A percentile compares a stretch with the other conserved stretches of the same genome.
phyloP scores from a whole-genome alignment of 116 monocot species.

The Posidonia oceanica region DNA sequence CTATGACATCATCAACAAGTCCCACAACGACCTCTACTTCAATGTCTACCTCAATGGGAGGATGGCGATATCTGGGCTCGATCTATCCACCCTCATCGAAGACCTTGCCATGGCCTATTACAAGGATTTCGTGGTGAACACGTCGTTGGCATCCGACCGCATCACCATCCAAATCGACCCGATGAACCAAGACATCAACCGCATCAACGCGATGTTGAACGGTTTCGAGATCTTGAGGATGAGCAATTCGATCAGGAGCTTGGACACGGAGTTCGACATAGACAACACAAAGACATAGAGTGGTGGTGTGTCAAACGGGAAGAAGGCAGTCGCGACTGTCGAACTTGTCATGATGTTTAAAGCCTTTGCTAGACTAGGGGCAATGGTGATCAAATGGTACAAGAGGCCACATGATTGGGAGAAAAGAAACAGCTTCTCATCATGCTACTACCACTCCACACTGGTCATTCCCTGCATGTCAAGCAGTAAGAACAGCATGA shows the following conservation, averaged over 20 bases:
- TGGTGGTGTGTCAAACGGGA: not conserved
- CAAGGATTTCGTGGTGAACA: not conserved
- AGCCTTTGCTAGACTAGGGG: slow-evolving; percentile 66
- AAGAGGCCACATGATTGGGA: slow-evolving; percentile 4
- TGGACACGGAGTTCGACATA: slow-evolving; percentile 71
- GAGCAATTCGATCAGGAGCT: slow-evolving; percentile 71
- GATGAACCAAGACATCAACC: slow-evolving; percentile 6
- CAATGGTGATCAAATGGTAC: slow-evolving; percentile 62
- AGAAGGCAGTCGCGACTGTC: slow-evolving; percentile 30
- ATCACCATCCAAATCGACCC: slow-evolving; percentile 7
- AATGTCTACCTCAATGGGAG: slow-evolving; percentile 43
- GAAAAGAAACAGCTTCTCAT: too few species aligned
- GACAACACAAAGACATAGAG: slow-evolving; percentile 25
- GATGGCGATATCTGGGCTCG: too few species aligned
- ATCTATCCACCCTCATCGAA: not conserved
- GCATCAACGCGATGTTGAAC: slow-evolving; percentile 46
- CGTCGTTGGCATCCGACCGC: not conserved
- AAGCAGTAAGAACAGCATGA: slow-evolving; percentile 21
- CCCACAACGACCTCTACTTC: slow-evolving; percentile 76
- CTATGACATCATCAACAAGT: slow-evolving; percentile 72
- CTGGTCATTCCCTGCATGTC: not conserved
- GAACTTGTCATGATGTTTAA: slow-evolving; percentile 69
- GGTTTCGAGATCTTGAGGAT: slow-evolving; percentile 76
- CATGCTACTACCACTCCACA: too few species aligned
- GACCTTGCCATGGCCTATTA: not conserved